A percentile compares a stretch with the other conserved stretches of the same genome.
These are phyloP conservation scores for Climacium dendroides DNA, from an alignment of 225 moss, liverwort and hornwort genomes.

Conservation along the genomic window DNA sequence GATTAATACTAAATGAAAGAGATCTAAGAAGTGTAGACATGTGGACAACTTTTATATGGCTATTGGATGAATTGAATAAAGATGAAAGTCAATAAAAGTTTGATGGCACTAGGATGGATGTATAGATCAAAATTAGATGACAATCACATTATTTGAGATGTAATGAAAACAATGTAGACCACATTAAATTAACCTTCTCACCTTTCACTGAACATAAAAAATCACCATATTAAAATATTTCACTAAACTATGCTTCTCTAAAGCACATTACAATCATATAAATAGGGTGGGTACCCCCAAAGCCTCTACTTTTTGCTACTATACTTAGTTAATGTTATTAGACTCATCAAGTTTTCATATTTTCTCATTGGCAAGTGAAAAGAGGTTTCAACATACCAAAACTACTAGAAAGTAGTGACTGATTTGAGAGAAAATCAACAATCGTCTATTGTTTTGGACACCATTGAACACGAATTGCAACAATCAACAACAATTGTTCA, in stretches of 20 bases:
- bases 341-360: neutral
- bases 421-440: too few species aligned
- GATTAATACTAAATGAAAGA: neutral
- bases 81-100: neutral
- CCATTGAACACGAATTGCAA: too few species aligned
- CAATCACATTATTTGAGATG: neutral
- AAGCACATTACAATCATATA: neutral
- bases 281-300: neutral
- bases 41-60: neutral
- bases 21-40: neutral
- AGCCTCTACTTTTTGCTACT: neutral
- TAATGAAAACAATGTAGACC: neutral
- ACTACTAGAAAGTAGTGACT: too few species aligned
- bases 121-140: neutral
- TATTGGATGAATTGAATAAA: neutral
- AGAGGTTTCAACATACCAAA: neutral
- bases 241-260: neutral
- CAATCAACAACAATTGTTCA: too few species aligned
- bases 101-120: neutral
- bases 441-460: too few species aligned
- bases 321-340: neutral
- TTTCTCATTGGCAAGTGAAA: neutral
- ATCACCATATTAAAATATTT: neutral
- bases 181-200: neutral
- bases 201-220: neutral